Evolutionary conservation across 2,329 filamentous ascomycete genomes (phyloP).

Genomic region (Colletotrichum tropicicola): DNA sequence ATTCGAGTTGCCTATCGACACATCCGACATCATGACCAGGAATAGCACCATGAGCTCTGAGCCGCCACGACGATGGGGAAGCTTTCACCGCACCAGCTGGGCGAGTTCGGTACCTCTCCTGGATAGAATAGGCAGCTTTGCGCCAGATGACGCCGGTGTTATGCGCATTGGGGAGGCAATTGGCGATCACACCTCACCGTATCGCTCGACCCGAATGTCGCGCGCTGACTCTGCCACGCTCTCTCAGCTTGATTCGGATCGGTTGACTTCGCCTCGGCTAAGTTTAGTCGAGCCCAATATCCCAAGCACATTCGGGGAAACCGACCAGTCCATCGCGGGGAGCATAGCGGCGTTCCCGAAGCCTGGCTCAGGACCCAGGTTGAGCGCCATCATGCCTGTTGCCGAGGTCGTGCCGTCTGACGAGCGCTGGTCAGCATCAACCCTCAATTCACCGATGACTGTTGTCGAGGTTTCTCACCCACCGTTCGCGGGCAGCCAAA

Average conservation of each 20-base stretch:
- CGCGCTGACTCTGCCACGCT: slow-evolving; percentile 29
- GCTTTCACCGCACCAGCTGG: slow-evolving; percentile 29
- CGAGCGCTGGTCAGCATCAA: slow-evolving; percentile 30
- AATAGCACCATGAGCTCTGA: slow-evolving; percentile 22
- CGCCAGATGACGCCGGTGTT: slow-evolving; percentile 18
- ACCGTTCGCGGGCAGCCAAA: background rate
- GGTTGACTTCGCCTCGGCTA: slow-evolving; percentile 14
- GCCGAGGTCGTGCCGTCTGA: slow-evolving; percentile 41
- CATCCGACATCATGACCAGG: slow-evolving; percentile 2
- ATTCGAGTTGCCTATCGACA: background rate
- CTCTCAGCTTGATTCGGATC: slow-evolving; percentile 22
- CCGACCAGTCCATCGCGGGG: slow-evolving; percentile 15
- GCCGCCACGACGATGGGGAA: slow-evolving; percentile 28
- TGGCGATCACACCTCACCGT: background rate
- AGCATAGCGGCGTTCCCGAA: slow-evolving; percentile 13
- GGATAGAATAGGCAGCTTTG: slow-evolving; percentile 31
- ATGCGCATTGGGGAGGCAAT: background rate
- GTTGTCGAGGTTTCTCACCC: slow-evolving; percentile 10
- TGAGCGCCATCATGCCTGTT: slow-evolving; percentile 51
- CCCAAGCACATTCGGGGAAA: background rate
- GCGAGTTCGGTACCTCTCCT: slow-evolving; percentile 31
- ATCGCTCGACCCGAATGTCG: background rate
- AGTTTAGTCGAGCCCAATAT: background rate
- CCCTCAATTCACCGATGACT: slow-evolving; percentile 19
- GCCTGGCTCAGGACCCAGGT: slow-evolving; percentile 31